These are phyloP conservation scores for Blastomyces percursus DNA, from an alignment of 2,329 filamentous ascomycete species.

Conservation along the genomic window DNA sequence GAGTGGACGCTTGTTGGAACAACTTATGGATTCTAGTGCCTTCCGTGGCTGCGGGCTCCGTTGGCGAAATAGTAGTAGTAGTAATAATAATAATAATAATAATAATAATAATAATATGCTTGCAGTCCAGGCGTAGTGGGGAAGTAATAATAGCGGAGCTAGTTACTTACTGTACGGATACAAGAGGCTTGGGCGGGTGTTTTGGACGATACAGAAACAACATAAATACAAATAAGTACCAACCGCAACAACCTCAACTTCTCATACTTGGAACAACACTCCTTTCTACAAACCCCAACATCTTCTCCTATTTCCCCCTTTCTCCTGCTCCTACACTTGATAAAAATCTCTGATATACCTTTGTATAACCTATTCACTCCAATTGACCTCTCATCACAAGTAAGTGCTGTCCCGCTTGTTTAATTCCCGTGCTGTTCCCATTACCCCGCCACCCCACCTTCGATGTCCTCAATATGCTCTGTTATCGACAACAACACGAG, in stretches of 20 bases:
- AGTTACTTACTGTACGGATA: too few species aligned
- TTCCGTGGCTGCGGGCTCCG: neutral
- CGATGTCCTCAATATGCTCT: neutral
- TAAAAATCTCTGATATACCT: neutral
- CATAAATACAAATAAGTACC: neutral
- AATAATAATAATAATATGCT: too few species aligned
- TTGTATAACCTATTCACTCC: neutral
- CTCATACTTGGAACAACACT: constrained; percentile 10
- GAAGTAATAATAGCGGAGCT: too few species aligned
- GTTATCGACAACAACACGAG: neutral
- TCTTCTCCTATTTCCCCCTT: too few species aligned
- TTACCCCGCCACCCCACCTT: neutral
- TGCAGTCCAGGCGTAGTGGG: too few species aligned
- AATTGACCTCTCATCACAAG: constrained; percentile 5
- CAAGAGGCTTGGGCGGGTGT: neutral
- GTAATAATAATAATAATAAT: too few species aligned
- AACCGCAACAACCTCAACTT: neutral
- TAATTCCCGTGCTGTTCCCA: neutral
- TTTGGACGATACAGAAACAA: neutral
- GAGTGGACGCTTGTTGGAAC: neutral
- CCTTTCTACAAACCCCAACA: neutral
- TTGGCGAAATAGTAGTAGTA: too few species aligned
- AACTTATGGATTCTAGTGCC: neutral
- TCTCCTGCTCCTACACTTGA: neutral
- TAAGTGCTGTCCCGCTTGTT: neutral